Evolutionary conservation across 2,329 filamentous ascomycete genomes (phyloP).

Genomic region (Thermoascus crustaceus): DNA sequence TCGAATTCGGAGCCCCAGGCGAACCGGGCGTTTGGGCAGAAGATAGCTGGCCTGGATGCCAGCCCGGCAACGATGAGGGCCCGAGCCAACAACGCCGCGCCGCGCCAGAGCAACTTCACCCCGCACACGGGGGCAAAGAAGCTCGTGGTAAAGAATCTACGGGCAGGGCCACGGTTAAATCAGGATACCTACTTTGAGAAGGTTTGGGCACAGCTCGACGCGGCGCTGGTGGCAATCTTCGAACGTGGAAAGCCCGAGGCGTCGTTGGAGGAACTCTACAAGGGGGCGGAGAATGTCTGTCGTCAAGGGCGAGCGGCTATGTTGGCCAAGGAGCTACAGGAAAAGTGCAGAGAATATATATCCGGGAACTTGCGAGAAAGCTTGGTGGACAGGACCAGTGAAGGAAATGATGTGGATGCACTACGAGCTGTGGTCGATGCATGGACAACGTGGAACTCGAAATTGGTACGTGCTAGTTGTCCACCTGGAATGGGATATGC

Average conservation of each 20-base stretch:
- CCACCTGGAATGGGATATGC: neutral
- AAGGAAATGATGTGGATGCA: slow-evolving; percentile 54
- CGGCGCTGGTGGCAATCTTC: slow-evolving; percentile 67
- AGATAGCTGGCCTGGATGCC: slow-evolving; percentile 26
- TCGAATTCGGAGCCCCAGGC: slow-evolving; percentile 30
- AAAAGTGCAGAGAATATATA: slow-evolving; percentile 58
- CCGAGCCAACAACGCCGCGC: slow-evolving; percentile 22
- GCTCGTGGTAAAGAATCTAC: slow-evolving; percentile 89
- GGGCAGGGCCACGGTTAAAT: slow-evolving; percentile 54
- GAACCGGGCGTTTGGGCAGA: slow-evolving; percentile 40
- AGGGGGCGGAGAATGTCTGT: slow-evolving; percentile 86
- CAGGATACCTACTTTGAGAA: slow-evolving; percentile 70
- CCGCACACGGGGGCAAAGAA: slow-evolving; percentile 72
- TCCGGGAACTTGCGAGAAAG: slow-evolving; percentile 47
- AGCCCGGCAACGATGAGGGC: slow-evolving; percentile 18
- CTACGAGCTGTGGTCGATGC: slow-evolving; percentile 51
- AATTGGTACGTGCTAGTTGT: slow-evolving; percentile 51
- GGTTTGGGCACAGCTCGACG: slow-evolving; percentile 65
- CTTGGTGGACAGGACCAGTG: slow-evolving; percentile 48
- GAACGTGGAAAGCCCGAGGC: slow-evolving; percentile 51
- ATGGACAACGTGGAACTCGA: slow-evolving; percentile 72
- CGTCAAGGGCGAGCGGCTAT: slow-evolving; percentile 63
- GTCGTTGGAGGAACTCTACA: slow-evolving; percentile 83
- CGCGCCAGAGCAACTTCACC: slow-evolving; percentile 50
- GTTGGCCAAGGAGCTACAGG: slow-evolving; percentile 58